Evolutionary conservation across 768 basidiomycete species (phyloP), one percentile per base, ranked within the genome.

Genomic region (Agrocybe chaxingu): DNA sequence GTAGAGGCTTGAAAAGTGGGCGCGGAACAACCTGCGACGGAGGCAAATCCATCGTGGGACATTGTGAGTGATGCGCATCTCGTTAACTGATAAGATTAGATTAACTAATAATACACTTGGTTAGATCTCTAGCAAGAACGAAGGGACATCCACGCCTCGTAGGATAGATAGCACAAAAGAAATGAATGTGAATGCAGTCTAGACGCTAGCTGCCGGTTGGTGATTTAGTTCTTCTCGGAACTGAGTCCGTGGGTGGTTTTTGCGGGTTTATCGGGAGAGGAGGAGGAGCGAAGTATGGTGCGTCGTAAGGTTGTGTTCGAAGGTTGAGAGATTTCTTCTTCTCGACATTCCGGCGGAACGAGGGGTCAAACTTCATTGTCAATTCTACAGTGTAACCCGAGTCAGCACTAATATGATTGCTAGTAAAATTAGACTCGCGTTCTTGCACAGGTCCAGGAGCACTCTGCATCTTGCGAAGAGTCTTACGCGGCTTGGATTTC

Each of bases 261-360:
- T 16, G 56, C 10, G 52, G 43, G 5, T 16, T 16, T 18, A 57
- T 55, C 18, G 64, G 57, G 19, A 65, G 49, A 2, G 84, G 84
- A 5, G 73, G 66, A 13, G 80, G 76, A 57, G 80, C 78, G 64
- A 81, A 83, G 59, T 81, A 84, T 1, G 83, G 82, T 4, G 81
- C 82, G 50, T 79, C 77, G 55, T 85, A 87, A 2, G 84, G 83
- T 43, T 80, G 71, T 1, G 84, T 85, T 31, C 76, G 62, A 16
- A 69, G 57, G 0, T 66, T 60, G 44, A 65, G 62, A 3, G 71
- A 67, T 38, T 66, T 65, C 54, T 72, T 74, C 55, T 71, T 74
- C 49, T 62, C 63, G 32, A 59, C 39, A 48, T 47, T 56, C 43
- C 60, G 56, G 47, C n/a, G 47, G 47, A 34, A 47, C 42, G 40